These are phyloP conservation scores for Athelia psychrophila DNA, from an alignment of 1,284 basidiomycete genomes.

Conservation along the genomic window DNA sequence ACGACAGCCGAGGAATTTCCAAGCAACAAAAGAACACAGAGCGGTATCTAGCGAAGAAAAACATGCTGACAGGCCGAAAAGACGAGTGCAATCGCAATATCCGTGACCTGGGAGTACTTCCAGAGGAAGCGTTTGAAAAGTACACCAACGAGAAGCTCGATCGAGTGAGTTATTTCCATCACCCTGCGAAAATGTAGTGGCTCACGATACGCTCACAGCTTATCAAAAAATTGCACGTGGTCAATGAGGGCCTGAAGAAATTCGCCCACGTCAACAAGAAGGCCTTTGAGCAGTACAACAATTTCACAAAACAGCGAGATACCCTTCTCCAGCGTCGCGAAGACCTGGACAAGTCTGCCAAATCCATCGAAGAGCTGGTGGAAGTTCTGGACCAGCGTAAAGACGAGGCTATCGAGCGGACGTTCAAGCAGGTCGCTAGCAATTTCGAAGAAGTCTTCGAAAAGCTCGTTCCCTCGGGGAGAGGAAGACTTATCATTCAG, in stretches of 20 bases:
- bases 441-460: constrained; percentile 99
- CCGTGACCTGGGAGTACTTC: constrained; percentile 92
- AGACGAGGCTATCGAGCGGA: constrained; percentile 97
- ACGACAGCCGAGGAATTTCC: constrained; percentile 83
- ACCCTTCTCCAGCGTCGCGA: constrained; percentile 85
- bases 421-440: constrained; percentile 96
- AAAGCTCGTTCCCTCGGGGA: constrained; percentile 92
- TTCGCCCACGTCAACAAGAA: constrained; percentile 99
- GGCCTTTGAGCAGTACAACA: constrained; percentile 97
- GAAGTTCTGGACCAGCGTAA: constrained; percentile 94
- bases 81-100: constrained; percentile 95
- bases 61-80: constrained; percentile 80
- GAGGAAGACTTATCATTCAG: constrained; percentile 91
- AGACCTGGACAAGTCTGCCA: constrained; percentile 87
- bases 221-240: constrained; percentile 85
- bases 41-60: constrained; percentile 88
- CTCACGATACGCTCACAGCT: too few species aligned
- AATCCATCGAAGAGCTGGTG: constrained; percentile 92
- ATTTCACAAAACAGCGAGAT: constrained; percentile 97
- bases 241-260: constrained; percentile 92
- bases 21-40: constrained; percentile 94
- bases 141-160: constrained; percentile 85
- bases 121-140: constrained; percentile 97
- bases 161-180: constrained; percentile 50
- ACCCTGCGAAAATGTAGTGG: constrained; percentile 1